Evolutionary conservation across 306 rosid species (phyloP).

Genomic region (Dalbergia cochinchinensis): DNA sequence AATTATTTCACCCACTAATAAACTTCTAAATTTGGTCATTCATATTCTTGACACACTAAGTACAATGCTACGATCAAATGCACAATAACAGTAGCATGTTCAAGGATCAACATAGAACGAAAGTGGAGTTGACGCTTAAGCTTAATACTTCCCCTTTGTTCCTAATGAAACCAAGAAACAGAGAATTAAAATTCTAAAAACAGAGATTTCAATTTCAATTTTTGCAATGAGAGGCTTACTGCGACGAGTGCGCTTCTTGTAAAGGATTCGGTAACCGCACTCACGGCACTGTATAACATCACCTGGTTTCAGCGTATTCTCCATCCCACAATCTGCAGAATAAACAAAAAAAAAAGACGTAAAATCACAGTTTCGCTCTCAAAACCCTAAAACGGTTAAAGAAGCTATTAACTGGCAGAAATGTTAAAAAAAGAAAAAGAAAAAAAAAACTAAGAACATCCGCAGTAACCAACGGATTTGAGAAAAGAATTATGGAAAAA

Average conservation of each 20-base stretch:
- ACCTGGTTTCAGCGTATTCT: slow-evolving; percentile 82
- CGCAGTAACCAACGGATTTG: not conserved
- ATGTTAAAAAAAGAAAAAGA: no score
- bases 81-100: not conserved
- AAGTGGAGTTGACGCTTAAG: not conserved
- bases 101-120: not conserved
- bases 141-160: not conserved
- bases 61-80: not conserved
- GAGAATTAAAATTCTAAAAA: not conserved
- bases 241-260: slow-evolving; percentile 99
- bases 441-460: not conserved
- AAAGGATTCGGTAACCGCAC: slow-evolving; percentile 92
- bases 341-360: not conserved
- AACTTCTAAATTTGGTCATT: not conserved
- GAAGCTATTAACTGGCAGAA: no score
- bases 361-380: not conserved
- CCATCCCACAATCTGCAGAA: slow-evolving; percentile 88
- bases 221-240: slow-evolving; percentile 53
- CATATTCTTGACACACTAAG: not conserved
- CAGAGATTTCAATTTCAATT: not conserved
- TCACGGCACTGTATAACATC: slow-evolving; percentile 97
- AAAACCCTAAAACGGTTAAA: no score
- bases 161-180: not conserved
- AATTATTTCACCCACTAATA: not conserved
- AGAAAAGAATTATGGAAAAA: not conserved